Evolutionary conservation across 2,329 filamentous ascomycete genomes (phyloP).

Genomic region (Colletotrichum falcatum): DNA sequence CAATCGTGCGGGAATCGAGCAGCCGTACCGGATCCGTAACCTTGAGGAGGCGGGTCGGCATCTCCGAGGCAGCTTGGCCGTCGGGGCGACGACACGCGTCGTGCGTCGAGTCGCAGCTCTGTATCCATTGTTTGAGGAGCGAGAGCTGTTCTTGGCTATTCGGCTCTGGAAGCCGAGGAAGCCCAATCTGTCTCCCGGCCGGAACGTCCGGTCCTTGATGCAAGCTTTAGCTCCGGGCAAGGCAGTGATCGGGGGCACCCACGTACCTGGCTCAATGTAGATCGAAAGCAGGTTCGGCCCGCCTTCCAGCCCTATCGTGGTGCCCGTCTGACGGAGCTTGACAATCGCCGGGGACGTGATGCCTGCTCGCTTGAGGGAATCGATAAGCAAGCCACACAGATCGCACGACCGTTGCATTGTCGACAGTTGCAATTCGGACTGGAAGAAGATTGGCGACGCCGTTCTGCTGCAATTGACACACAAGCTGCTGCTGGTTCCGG

Average conservation of each 20-base stretch:
- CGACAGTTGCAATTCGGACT: not conserved
- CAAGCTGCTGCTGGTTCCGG: not conserved
- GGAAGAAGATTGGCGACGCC: not conserved
- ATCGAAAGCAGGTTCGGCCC: conserved; percentile 24
- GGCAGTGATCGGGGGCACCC: not conserved
- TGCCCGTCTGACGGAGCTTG: not conserved
- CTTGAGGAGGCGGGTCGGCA: conserved; percentile 24
- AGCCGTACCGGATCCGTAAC: conserved; percentile 2
- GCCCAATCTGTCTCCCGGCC: not conserved
- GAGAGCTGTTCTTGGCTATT: conserved; percentile 17
- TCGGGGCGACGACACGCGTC: not conserved
- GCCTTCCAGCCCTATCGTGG: not conserved
- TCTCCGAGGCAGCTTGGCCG: not conserved
- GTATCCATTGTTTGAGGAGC: conserved; percentile 22
- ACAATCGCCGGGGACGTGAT: not conserved
- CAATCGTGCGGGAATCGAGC: not conserved
- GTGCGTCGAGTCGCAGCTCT: conserved; percentile 14
- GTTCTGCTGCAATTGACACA: not conserved
- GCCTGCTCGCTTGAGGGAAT: not conserved
- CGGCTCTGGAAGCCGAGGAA: not conserved
- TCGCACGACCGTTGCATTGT: conserved; percentile 2
- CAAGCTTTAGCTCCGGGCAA: not conserved
- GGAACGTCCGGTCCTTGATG: conserved; percentile 3
- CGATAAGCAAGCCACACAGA: conserved; percentile 5
- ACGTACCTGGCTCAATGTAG: conserved; percentile 19